Evolutionary conservation across 83 land plant genomes (phyloP).

Genomic region (Larix sibirica): DNA sequence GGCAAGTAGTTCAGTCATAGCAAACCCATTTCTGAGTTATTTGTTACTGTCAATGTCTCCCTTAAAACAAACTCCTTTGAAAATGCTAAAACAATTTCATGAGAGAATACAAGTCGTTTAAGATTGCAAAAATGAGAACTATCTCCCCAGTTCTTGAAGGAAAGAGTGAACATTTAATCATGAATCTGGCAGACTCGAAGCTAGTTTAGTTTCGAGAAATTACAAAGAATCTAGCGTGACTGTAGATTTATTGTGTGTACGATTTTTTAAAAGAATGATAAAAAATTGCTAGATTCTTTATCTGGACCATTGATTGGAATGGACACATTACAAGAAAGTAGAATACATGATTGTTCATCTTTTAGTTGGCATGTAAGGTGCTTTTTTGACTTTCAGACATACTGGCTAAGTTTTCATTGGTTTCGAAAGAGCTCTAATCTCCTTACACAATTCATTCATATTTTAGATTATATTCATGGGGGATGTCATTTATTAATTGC

Average conservation of each 20-base stretch:
- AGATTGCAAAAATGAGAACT: background rate
- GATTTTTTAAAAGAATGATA: background rate
- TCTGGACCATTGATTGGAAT: background rate
- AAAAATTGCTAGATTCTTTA: background rate
- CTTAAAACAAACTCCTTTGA: background rate
- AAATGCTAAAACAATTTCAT: background rate
- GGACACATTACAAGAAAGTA: constrained; percentile 4
- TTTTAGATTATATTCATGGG: background rate
- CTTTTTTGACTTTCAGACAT: background rate
- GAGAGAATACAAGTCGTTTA: background rate
- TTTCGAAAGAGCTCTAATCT: background rate
- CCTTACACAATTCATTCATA: background rate
- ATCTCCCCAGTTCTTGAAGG: background rate
- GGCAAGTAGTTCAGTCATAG: constrained; percentile 35
- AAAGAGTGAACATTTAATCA: background rate
- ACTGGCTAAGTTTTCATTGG: background rate
- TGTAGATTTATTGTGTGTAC: background rate
- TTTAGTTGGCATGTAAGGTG: background rate
- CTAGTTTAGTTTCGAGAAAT: background rate
- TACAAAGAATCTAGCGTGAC: background rate
- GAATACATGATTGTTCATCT: background rate
- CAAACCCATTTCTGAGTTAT: background rate
- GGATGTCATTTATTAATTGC: background rate
- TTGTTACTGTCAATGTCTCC: background rate
- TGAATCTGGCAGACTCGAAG: background rate